Evolutionary conservation across 2,329 filamentous ascomycete species (phyloP), one percentile per base, ranked within the genome.

Genomic region (Venturia oleaginea): DNA sequence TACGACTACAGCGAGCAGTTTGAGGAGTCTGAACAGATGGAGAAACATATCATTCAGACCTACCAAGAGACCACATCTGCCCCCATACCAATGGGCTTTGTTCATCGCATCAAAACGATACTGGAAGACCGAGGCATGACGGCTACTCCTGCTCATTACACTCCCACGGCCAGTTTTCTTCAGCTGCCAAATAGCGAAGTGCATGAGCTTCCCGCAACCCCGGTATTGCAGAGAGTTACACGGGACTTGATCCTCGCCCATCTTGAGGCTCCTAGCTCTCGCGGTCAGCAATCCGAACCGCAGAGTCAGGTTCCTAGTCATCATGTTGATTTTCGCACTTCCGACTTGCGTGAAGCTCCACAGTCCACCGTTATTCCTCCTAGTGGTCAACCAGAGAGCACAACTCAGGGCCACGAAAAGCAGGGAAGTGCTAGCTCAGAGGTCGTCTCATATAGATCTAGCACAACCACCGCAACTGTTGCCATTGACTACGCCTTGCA

Each of bases 31-130:
- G 75, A 78, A 17, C 59, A 68, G 67, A 11, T 60, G 37, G 46
- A 38, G 27, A 64, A 64, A 27, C 24, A 64, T 1, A 43, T 57
- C 32, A 64, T 48, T 17, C 37, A 64, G 62, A 40, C 59, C 4
- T 64, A 57, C 11, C n/a, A 59, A 40, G 38, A 59, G 24, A 64
- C 40, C 22, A 43, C 51, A 22, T 34, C 62, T 55, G 34, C 54
- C 34, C 43, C 59, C 15, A 65, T 75, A 11, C 72, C 72, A 3
- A 72, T 73, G 37, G 76, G 77, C 3, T 76, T 77, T 55, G 74
- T 78, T 13, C 73, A 76, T 64, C 74, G 72, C n/a, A 75, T 77
- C 67, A 77, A 74, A 65, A 75, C 73, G 6, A 75, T 78, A 65
- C 69, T 79, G 13, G 77, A 79, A 69, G 77, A 74, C 59, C 67